Evolutionary conservation across 1,284 basidiomycete species (phyloP).

Genomic region (Papiliotrema laurentii): DNA sequence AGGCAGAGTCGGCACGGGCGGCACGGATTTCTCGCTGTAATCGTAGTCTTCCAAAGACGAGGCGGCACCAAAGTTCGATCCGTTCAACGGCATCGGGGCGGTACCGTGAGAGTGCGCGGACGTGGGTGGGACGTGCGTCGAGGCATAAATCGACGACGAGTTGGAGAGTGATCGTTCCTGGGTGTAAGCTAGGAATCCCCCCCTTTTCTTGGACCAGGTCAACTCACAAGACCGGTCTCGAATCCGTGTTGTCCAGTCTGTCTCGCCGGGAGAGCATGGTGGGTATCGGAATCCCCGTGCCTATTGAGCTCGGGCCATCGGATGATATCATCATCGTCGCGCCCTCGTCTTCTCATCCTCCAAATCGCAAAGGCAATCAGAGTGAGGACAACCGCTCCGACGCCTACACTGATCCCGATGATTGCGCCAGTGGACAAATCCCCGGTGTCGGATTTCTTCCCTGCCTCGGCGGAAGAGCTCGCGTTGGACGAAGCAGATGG

Average conservation of each 20-base stretch:
- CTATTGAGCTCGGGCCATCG: conserved; percentile 48
- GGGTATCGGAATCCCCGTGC: conserved; percentile 44
- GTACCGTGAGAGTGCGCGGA: conserved; percentile 11
- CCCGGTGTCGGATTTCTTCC: conserved; percentile 9
- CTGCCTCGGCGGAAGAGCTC: background rate
- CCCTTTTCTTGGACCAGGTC: conserved; percentile 4
- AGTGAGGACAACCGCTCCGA: conserved; percentile 33
- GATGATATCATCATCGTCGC: conserved; percentile 46
- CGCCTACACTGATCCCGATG: conserved; percentile 43
- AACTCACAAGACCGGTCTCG: conserved; percentile 35
- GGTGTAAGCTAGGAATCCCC: conserved; percentile 4
- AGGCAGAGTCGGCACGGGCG: background rate
- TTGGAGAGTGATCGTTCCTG: conserved; percentile 35
- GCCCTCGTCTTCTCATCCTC: conserved; percentile 33
- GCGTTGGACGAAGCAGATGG: conserved; percentile 9
- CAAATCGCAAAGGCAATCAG: conserved; percentile 35
- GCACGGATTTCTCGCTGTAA: conserved; percentile 19
- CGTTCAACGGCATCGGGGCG: conserved; percentile 32
- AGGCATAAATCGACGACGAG: conserved; percentile 26
- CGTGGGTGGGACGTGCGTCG: conserved; percentile 7
- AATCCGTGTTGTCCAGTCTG: conserved; percentile 42
- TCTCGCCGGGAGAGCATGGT: conserved; percentile 44
- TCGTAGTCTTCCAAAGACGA: conserved; percentile 27
- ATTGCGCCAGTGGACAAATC: conserved; percentile 40
- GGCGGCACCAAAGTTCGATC: conserved; percentile 26